Base-by-base conservation (phyloP, 2,329 filamentous ascomycete species). In the Cytospora piceicola region DNA sequence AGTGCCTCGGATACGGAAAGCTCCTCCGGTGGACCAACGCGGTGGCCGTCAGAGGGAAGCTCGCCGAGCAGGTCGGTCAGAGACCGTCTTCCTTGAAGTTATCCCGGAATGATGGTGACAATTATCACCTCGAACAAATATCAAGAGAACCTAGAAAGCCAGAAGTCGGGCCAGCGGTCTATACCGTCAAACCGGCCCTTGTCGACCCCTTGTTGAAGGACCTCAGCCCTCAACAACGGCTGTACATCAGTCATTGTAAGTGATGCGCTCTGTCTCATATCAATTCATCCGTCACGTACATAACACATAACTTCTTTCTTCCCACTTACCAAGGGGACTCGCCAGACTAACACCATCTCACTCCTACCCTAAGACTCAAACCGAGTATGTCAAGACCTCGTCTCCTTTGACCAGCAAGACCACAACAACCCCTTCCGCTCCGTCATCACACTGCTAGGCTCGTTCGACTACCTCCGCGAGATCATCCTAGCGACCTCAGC, bases 1-100 rank as follows among this genome's bases (percentile, higher is more conserved):
- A 84, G 70, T 89, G 87, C 77, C 82, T 87, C 67, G 87, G 87
- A 49, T 89, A 89, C 74, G 85, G 84, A 67, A 83, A 82, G 71
- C 75, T 88, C 56, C 83, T 88, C 69, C 80, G 86, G 65, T 89
- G 86, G 86, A 83, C 85, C 62, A 78, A 82, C 65, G 80, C 80
- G 61, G 81, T 84, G 65, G 82, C 83, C 55, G 77, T 80, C 54
- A 77, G 80, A 14, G 82, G 82, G 32, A 83, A 82, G 69, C 78
- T 78, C 72, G 75, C 76, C 7, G 65, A 66, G 15, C 67, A 69
- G 52, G 63, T 65, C 24, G 54, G 63, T 17, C 56, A 60, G 29
- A 29, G 32, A n/a, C 29, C 15, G 36, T 27, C 32, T 32, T 34
- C 42, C 2, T 34, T 20, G 49, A n/a, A 12, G 42, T 22, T 24